Base-by-base conservation (phyloP, 148 eudicot genomes). In the Persicaria tinctoria region DNA sequence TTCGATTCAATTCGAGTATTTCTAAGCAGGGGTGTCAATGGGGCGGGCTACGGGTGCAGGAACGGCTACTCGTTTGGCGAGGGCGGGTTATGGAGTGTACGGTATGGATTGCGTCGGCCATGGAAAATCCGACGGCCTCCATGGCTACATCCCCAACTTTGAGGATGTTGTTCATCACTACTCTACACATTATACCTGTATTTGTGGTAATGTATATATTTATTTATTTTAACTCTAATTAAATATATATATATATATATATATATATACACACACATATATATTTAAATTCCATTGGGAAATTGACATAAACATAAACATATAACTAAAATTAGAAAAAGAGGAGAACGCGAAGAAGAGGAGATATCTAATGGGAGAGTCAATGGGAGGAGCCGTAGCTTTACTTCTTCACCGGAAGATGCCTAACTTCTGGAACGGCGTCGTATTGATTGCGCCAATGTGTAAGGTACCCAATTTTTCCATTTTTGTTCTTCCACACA, bases 371-470 rank as follows among this genome's bases (percentile, higher is more conserved):
- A 45, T 93, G 92, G 98, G 98, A 62, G 98, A 93, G 79, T 93
- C 98, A 51, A 93, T 93, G 98, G 98, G 98, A 72, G 98, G 98
- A 79, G 95, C 98, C 9, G 87, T 91, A n/a, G 84, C 69, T n/a
- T 80, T 93, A 45, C 83, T 80, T 0, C 51, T 93, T 74, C 97
- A 93, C 75, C 81, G 91, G 73, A 87, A 84, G 79, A 86, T 82
- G 79, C 97, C 98, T 0, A 77, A 77, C 11, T 93, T 78, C 47
- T 93, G 98, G 98, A 88, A 91, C 74, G 98, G 97, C 16, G 98
- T 85, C 68, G 74, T 93, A 47, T 87, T 93, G 79, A 82, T 93
- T 53, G 98, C 98, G 16, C 98, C 98, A 70, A 93, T 93, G 98
- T 87, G 91, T 78, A 93, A 91, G 91, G 98, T 91, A 41, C 47